Evolutionary conservation across 768 basidiomycete species (phyloP).

Genomic region (Suillus cothurnatus): DNA sequence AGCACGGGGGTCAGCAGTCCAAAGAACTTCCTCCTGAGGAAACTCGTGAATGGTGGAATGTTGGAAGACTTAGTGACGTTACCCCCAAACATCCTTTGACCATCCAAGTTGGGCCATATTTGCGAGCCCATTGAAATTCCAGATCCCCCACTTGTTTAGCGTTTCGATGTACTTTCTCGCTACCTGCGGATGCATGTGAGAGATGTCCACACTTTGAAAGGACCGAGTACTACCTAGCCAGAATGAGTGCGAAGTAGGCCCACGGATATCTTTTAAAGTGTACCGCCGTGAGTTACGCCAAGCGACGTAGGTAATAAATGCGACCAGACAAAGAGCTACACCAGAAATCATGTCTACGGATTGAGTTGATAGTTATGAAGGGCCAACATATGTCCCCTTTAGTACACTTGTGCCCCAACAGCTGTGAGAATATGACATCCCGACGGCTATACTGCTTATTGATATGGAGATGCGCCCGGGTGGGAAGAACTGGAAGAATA

Average conservation of each 20-base stretch:
- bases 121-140: constrained; percentile 28
- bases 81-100: constrained; percentile 16
- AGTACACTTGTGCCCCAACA: background rate
- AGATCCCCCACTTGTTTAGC: constrained; percentile 33
- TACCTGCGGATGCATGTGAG: constrained; percentile 19
- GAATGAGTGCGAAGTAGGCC: constrained; percentile 11
- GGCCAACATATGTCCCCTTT: background rate
- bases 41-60: background rate
- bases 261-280: constrained; percentile 11
- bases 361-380: background rate
- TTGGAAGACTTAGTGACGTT: constrained; percentile 1
- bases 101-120: constrained; percentile 30
- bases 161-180: constrained; percentile 21
- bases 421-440: background rate
- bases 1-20: constrained; percentile 30
- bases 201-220: background rate
- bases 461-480: background rate
- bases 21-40: constrained; percentile 29
- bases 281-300: constrained; percentile 10
- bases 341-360: constrained; percentile 1
- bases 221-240: constrained; percentile 1
- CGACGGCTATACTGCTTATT: background rate
- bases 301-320: background rate
- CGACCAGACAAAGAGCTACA: background rate
- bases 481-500: background rate